These are phyloP conservation scores for Lentinula edodes DNA, from an alignment of 768 basidiomycete species.

Conservation along the genomic window DNA sequence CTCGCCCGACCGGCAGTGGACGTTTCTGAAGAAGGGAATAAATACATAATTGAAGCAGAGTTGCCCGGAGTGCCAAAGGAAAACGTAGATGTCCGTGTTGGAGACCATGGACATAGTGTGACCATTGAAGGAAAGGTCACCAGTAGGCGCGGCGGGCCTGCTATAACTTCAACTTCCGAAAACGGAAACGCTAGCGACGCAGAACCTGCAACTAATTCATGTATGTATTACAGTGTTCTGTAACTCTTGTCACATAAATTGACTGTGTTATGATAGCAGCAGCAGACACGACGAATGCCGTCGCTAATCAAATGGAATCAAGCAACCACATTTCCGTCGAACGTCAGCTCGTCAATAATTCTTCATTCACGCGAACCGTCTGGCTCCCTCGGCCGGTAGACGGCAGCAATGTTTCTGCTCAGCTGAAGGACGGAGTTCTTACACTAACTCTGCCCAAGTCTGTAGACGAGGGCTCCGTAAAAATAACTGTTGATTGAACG, in stretches of 20 bases:
- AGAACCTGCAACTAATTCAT: slow-evolving; percentile 16
- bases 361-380: slow-evolving; percentile 62
- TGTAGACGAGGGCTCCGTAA: slow-evolving; percentile 41
- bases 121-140: slow-evolving; percentile 65
- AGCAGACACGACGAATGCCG: slow-evolving; percentile 7
- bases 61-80: slow-evolving; percentile 77
- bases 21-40: slow-evolving; percentile 56
- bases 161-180: slow-evolving; percentile 13
- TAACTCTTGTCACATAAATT: background rate
- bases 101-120: slow-evolving; percentile 63
- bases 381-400: slow-evolving; percentile 67
- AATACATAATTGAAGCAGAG: slow-evolving; percentile 71
- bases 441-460: slow-evolving; percentile 56
- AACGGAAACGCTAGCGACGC: slow-evolving; percentile 14
- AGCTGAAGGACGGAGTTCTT: slow-evolving; percentile 64
- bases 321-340: slow-evolving; percentile 52
- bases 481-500: slow-evolving; percentile 2
- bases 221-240: slow-evolving; percentile 14
- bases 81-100: slow-evolving; percentile 64
- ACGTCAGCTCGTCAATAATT: slow-evolving; percentile 49
- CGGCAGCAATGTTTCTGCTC: slow-evolving; percentile 51
- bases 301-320: slow-evolving; percentile 18
- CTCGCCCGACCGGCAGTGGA: slow-evolving; percentile 56
- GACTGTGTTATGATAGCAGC: background rate
- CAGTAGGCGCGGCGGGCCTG: slow-evolving; percentile 18